phyloP scores from a whole-genome alignment of 2,329 filamentous ascomycete species.

The Whalleya microplaca region DNA sequence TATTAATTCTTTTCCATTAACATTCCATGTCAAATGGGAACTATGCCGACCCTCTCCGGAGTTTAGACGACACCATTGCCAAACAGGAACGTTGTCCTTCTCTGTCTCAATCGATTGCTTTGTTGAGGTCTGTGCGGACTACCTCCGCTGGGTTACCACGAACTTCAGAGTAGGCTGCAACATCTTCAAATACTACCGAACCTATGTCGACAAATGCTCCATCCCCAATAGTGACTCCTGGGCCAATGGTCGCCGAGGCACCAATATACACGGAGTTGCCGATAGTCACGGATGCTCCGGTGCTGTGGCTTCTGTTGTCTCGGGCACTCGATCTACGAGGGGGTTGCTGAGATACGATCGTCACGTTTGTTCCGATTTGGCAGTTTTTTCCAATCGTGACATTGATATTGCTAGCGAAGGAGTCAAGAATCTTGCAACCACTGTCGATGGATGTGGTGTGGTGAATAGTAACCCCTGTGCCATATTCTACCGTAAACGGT shows the following conservation, averaged over 20 bases:
- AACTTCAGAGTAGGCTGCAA: neutral
- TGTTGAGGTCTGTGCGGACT: neutral
- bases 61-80: too few relatives aligned
- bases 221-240: slow-evolving; percentile 7
- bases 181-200: slow-evolving; percentile 6
- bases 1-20: too few relatives aligned
- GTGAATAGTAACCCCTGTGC: slow-evolving; percentile 36
- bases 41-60: too few relatives aligned
- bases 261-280: slow-evolving; percentile 6
- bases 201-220: neutral
- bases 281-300: neutral
- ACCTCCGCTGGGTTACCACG: slow-evolving; percentile 5
- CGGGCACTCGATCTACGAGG: neutral
- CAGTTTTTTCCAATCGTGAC: slow-evolving; percentile 39
- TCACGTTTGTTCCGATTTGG: slow-evolving; percentile 38
- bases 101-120: too few relatives aligned
- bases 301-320: neutral
- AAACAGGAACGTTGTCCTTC: too few relatives aligned
- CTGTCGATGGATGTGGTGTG: slow-evolving; percentile 40
- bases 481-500: slow-evolving; percentile 40
- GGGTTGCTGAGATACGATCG: slow-evolving; percentile 22
- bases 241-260: slow-evolving; percentile 5
- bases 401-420: slow-evolving; percentile 40
- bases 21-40: too few relatives aligned
- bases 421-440: slow-evolving; percentile 40